Evolutionary conservation across 306 rosid genomes (phyloP).

Genomic region (Cucumis cinereus): DNA sequence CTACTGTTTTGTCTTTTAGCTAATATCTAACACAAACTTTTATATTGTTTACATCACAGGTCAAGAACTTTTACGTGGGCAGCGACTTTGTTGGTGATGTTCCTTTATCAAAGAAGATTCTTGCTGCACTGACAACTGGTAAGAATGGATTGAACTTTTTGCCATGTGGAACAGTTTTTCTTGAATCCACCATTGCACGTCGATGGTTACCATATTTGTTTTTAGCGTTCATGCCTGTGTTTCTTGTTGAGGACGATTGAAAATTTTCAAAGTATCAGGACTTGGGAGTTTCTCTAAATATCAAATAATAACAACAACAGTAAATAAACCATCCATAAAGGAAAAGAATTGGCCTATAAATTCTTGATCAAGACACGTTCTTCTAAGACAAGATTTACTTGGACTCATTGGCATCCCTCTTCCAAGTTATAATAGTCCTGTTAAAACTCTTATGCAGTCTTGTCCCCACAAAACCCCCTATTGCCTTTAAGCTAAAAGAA

Average conservation of each 20-base stretch:
- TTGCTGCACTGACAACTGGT: conserved; percentile 93
- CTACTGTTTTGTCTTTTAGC: not conserved
- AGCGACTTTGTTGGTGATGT: conserved; percentile 76
- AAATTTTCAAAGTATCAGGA: not conserved
- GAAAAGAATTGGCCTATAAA: not conserved
- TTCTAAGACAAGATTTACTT: not conserved
- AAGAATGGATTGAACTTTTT: conserved; percentile 8
- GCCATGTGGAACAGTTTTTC: not conserved
- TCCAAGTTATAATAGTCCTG: not conserved
- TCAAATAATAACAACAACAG: not conserved
- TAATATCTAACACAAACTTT: conserved; percentile 11
- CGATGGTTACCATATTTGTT: not conserved
- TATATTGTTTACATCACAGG: conserved; percentile 38
- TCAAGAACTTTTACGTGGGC: conserved; percentile 70
- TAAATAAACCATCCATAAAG: not conserved
- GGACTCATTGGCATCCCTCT: not conserved
- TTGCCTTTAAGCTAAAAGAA: not conserved
- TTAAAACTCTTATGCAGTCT: not conserved
- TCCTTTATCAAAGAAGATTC: conserved; percentile 79
- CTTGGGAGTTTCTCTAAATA: not conserved
- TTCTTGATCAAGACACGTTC: not conserved
- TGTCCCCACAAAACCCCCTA: not conserved
- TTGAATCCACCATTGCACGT: not conserved
- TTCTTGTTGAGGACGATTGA: conserved; percentile 1
- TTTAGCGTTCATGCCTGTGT: not conserved